These are phyloP conservation scores for Boletellus sp. DNA, from an alignment of 768 basidiomycete species.

Conservation along the genomic window DNA sequence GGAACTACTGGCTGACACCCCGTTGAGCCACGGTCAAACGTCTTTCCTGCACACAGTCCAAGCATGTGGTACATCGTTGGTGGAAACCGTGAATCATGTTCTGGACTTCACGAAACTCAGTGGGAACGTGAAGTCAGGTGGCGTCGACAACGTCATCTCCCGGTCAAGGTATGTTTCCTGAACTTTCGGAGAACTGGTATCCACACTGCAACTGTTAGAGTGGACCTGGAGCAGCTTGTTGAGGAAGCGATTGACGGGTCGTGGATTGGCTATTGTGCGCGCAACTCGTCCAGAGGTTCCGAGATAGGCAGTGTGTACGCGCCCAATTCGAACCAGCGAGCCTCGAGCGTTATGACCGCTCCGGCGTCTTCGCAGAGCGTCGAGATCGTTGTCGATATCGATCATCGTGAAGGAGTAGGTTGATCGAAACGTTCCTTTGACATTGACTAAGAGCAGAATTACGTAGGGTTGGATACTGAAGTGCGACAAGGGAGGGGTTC, in stretches of 20 bases:
- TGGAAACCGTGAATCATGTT: constrained; percentile 96
- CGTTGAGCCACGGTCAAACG: constrained; percentile 73
- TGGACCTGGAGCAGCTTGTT: constrained; percentile 76
- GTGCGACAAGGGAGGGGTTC: constrained; percentile 90
- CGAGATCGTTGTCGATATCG: constrained; percentile 88
- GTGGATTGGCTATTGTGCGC: constrained; percentile 88
- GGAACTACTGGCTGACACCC: constrained; percentile 82
- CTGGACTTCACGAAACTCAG: constrained; percentile 94
- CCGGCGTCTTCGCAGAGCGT: constrained; percentile 46
- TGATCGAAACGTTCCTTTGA: not conserved
- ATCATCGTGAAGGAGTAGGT: constrained; percentile 61
- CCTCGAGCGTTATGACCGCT: constrained; percentile 38
- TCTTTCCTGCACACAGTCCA: constrained; percentile 92
- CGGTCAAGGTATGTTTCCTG: constrained; percentile 51
- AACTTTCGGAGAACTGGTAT: not conserved
- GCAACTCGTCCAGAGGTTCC: constrained; percentile 66
- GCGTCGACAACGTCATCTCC: constrained; percentile 71
- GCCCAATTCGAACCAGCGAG: constrained; percentile 51
- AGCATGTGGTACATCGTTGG: constrained; percentile 91
- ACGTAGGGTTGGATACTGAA: constrained; percentile 78
- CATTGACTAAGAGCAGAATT: constrained; percentile 6
- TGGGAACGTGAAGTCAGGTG: constrained; percentile 76
- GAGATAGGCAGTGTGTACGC: constrained; percentile 92
- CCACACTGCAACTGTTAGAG: constrained; percentile 31
- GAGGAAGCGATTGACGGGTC: constrained; percentile 92